Conservation (phyloP, 1,284 basidiomycete species). For the Malassezia cuniculi region DNA sequence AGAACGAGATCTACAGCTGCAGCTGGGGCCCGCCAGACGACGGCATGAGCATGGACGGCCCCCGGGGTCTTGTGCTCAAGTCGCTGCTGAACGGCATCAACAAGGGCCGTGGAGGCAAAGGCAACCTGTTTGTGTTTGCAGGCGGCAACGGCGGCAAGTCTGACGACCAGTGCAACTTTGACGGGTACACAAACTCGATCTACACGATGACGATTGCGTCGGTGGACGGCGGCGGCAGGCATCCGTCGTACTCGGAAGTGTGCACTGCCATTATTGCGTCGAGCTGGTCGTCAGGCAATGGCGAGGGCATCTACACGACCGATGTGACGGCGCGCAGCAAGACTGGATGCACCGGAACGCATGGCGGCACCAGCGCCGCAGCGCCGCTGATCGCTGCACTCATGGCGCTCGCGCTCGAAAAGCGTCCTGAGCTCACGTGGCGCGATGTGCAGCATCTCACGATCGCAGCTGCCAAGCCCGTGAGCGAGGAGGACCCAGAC, state of each 20-base stretch:
- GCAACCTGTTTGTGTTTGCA: slow-evolving; percentile 91
- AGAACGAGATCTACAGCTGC: slow-evolving; percentile 86
- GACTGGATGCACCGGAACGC: slow-evolving; percentile 65
- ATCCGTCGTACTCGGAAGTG: slow-evolving; percentile 92
- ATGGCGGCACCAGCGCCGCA: slow-evolving; percentile 94
- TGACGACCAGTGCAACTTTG: slow-evolving; percentile 98
- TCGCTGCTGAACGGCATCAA: slow-evolving; percentile 88
- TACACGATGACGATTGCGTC: slow-evolving; percentile 92
- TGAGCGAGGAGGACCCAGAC: slow-evolving; percentile 82
- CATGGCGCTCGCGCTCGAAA: slow-evolving; percentile 35
- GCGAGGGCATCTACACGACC: slow-evolving; percentile 68
- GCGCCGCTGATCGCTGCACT: slow-evolving; percentile 65
- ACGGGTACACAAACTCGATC: slow-evolving; percentile 96
- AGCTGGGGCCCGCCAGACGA: slow-evolving; percentile 98
- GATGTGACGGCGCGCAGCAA: slow-evolving; percentile 60
- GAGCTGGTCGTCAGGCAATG: slow-evolving; percentile 88
- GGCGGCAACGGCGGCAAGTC: slow-evolving; percentile 85
- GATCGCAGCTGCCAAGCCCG: slow-evolving; percentile 61
- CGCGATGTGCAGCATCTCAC: slow-evolving; percentile 88
- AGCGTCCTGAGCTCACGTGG: slow-evolving; percentile 76
- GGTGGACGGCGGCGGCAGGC: slow-evolving; percentile 76
- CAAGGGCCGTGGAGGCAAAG: slow-evolving; percentile 77
- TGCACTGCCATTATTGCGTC: slow-evolving; percentile 95
- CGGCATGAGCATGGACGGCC: slow-evolving; percentile 86
- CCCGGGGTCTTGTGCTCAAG: slow-evolving; percentile 79